Conservation (phyloP, 2,329 filamentous ascomycete species). For the Diaporthe caulivora region DNA sequence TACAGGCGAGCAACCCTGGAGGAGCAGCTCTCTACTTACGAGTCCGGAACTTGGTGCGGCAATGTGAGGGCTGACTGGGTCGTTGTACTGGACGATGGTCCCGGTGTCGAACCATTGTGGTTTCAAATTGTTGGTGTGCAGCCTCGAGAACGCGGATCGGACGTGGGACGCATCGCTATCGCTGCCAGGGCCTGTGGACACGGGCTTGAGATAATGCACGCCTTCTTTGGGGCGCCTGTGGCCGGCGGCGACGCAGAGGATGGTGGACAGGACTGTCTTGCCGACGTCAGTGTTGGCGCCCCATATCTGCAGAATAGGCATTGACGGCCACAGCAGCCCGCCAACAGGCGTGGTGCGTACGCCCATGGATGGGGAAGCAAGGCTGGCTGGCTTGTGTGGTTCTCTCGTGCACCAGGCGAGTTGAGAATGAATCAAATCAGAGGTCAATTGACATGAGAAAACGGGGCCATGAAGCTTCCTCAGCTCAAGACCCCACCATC, state of each 20-base stretch:
- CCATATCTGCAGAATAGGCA: constrained; percentile 81
- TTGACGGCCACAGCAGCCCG: constrained; percentile 74
- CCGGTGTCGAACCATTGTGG: constrained; percentile 56
- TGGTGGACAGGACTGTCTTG: constrained; percentile 83
- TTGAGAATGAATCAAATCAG: neutral
- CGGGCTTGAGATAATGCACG: constrained; percentile 80
- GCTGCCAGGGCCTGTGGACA: constrained; percentile 78
- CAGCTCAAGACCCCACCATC: neutral
- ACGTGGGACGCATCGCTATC: constrained; percentile 69
- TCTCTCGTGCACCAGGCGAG: neutral
- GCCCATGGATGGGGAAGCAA: neutral
- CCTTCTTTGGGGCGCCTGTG: constrained; percentile 44
- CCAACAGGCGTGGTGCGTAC: constrained; percentile 57
- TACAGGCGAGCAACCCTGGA: neutral
- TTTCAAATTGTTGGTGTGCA: constrained; percentile 51
- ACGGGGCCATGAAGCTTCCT: neutral
- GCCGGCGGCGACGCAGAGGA: constrained; percentile 74
- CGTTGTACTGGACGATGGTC: constrained; percentile 78
- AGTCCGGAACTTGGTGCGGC: neutral
- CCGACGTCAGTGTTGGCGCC: constrained; percentile 88
- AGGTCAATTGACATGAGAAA: constrained; percentile 41
- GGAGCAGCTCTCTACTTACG: neutral
- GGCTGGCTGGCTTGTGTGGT: neutral
- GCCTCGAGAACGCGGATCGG: neutral
- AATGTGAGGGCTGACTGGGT: constrained; percentile 43